A percentile compares a stretch with the other conserved stretches of the same genome.
Evolutionary conservation across 176 grass and related monocot species (phyloP).

Genomic region (Juncus effusus): DNA sequence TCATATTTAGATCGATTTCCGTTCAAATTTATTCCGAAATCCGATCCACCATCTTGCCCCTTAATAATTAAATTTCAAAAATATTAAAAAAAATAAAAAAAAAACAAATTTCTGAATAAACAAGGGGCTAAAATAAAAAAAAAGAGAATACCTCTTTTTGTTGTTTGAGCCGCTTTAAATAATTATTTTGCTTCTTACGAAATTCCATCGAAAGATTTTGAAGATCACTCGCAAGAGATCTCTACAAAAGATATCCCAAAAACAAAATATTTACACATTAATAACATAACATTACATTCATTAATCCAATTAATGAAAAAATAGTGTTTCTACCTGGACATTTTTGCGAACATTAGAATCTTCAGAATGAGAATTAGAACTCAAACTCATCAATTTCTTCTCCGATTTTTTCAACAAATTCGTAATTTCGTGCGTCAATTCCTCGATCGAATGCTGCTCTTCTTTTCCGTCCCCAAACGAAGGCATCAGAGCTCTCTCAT

Average conservation of each 20-base stretch:
- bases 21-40: slow-evolving; percentile 86
- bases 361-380: slow-evolving; percentile 66
- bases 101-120: not conserved
- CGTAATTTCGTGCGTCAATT: slow-evolving; percentile 79
- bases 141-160: slow-evolving; percentile 66
- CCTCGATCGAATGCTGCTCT: slow-evolving; percentile 74
- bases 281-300: not conserved
- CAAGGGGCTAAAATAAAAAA: not conserved
- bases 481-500: slow-evolving; percentile 89
- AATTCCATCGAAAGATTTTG: slow-evolving; percentile 98
- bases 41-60: slow-evolving; percentile 79
- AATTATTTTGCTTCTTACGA: slow-evolving; percentile 82
- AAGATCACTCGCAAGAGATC: slow-evolving; percentile 88
- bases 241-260: slow-evolving; percentile 40
- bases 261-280: not conserved
- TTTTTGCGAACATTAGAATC: slow-evolving; percentile 98
- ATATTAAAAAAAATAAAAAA: not conserved
- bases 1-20: slow-evolving; percentile 52
- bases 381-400: slow-evolving; percentile 70
- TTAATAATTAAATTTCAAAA: slow-evolving; percentile 29
- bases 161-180: slow-evolving; percentile 81
- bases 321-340: slow-evolving; percentile 51
- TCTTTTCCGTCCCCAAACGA: slow-evolving; percentile 86
- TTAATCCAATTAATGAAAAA: not conserved
- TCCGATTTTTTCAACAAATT: slow-evolving; percentile 83